phyloP scores from a whole-genome alignment of 2,329 filamentous ascomycete genomes.

The Endoconidiophora polonica region DNA sequence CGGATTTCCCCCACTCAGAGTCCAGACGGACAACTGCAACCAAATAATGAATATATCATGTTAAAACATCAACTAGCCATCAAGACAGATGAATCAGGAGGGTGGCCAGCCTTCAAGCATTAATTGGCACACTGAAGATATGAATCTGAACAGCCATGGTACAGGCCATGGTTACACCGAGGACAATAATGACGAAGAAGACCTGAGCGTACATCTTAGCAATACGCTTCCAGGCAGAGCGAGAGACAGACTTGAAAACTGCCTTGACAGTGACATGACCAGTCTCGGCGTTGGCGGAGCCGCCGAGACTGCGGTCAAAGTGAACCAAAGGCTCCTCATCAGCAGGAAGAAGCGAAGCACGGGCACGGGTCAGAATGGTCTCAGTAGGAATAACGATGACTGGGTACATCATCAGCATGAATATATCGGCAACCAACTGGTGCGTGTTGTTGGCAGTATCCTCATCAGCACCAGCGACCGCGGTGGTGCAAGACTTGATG shows the following conservation, averaged over 20 bases:
- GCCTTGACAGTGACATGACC: slow-evolving; percentile 56
- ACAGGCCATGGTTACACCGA: slow-evolving; percentile 23
- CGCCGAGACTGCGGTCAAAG: slow-evolving; percentile 75
- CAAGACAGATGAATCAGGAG: no score
- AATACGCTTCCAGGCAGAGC: slow-evolving; percentile 52
- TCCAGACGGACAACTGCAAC: no score
- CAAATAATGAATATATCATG: no score
- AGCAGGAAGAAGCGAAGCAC: slow-evolving; percentile 71
- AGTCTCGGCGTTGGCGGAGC: slow-evolving; percentile 58
- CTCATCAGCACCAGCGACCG: slow-evolving; percentile 23
- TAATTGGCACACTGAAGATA: neutral
- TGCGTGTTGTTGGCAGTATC: slow-evolving; percentile 12
- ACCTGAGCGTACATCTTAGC: slow-evolving; percentile 57
- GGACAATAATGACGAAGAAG: slow-evolving; percentile 15
- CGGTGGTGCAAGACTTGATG: slow-evolving; percentile 20
- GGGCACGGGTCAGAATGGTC: slow-evolving; percentile 64
- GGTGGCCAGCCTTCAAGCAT: no score
- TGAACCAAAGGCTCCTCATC: slow-evolving; percentile 71
- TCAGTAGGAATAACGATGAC: slow-evolving; percentile 53
- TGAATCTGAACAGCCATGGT: slow-evolving; percentile 18
- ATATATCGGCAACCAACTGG: slow-evolving; percentile 20
- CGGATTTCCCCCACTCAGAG: no score
- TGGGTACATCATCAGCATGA: slow-evolving; percentile 30
- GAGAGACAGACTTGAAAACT: slow-evolving; percentile 65
- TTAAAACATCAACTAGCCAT: no score